Evolutionary conservation across 306 rosid genomes (phyloP).

Genomic region (Urtica urens): DNA sequence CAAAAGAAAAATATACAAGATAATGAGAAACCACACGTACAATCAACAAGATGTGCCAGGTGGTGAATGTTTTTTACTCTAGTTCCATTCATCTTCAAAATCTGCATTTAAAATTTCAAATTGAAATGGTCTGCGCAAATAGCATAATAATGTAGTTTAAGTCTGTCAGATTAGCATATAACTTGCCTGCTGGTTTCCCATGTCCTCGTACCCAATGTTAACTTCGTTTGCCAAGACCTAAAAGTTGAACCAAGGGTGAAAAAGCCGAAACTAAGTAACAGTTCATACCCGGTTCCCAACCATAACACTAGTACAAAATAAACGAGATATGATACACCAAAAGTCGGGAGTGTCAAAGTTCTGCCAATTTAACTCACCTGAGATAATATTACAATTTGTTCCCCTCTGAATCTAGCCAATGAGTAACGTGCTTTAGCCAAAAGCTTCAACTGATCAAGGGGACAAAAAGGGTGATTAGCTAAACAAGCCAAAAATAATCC

Average conservation of each 20-base stretch:
- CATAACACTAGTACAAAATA: no score
- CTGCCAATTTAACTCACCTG: constrained; percentile 48
- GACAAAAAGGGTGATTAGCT: constrained; percentile 6
- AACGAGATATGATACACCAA: background rate
- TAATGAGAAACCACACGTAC: constrained; percentile 35
- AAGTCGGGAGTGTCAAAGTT: background rate
- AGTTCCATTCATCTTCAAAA: constrained; percentile 68
- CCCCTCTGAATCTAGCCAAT: constrained; percentile 73
- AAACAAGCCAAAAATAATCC: constrained; percentile 4
- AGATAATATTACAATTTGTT: constrained; percentile 83
- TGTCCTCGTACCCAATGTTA: constrained; percentile 89
- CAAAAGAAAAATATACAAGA: constrained; percentile 4
- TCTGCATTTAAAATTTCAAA: constrained; percentile 37
- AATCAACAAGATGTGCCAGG: constrained; percentile 78
- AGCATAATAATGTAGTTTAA: constrained; percentile 12
- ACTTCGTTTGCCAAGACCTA: constrained; percentile 86
- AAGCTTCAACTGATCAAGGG: constrained; percentile 53
- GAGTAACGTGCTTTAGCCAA: constrained; percentile 90
- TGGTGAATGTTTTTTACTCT: constrained; percentile 72
- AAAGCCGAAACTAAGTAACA: constrained; percentile 5
- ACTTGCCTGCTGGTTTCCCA: constrained; percentile 92
- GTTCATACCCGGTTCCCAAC: no score
- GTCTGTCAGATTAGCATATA: background rate
- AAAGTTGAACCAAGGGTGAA: constrained; percentile 5
- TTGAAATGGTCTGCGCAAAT: background rate